Conservation (phyloP, 2,329 filamentous ascomycete species). For the Davidsoniella virescens region DNA sequence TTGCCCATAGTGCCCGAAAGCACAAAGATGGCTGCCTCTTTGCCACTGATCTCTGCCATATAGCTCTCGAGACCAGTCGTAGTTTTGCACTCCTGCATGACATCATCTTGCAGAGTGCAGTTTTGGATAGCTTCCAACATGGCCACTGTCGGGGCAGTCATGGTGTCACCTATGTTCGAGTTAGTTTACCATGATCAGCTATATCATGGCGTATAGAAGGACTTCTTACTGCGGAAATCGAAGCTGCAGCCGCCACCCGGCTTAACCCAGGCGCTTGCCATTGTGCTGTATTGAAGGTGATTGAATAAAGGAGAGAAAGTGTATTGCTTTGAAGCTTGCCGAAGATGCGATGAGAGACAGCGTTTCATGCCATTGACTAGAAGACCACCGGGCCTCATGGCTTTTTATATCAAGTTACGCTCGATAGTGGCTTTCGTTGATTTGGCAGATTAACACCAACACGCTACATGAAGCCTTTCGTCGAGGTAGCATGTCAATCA, state of each 20-base stretch:
- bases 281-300: not conserved
- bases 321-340: no score
- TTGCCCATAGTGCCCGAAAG: slow-evolving; percentile 92
- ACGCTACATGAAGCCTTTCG: no score
- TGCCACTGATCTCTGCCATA: slow-evolving; percentile 55
- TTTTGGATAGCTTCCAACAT: slow-evolving; percentile 70
- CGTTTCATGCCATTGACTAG: no score
- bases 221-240: slow-evolving; percentile 25
- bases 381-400: no score
- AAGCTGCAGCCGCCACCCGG: slow-evolving; percentile 20
- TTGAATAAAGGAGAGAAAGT: not conserved
- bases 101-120: slow-evolving; percentile 68
- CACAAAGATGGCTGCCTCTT: slow-evolving; percentile 65
- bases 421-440: no score
- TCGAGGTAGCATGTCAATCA: no score
- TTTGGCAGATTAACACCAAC: no score
- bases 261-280: slow-evolving; percentile 1
- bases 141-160: slow-evolving; percentile 58
- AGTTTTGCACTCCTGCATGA: slow-evolving; percentile 63
- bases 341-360: no score
- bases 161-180: slow-evolving; percentile 28
- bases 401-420: no score
- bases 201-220: not conserved
- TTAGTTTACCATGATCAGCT: not conserved
- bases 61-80: slow-evolving; percentile 62